Base-by-base conservation (phyloP, 2,329 filamentous ascomycete genomes). In the Bimuria novae-zelandiae region DNA sequence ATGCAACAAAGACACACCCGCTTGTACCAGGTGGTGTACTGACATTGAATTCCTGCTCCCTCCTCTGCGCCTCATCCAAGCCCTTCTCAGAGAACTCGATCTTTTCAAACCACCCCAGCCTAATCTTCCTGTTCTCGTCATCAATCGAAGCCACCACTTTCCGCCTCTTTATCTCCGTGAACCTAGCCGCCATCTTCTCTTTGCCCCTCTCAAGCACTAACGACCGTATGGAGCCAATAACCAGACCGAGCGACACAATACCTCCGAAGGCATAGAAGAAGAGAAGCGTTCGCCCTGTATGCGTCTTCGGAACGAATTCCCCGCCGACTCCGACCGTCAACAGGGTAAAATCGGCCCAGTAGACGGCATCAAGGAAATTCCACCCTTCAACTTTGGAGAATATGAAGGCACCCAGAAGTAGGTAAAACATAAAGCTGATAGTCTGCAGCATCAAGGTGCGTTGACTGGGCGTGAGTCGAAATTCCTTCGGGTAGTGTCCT, bases 251-350 rank as follows among this genome's bases (percentile, higher is more conserved):
- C 37, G 78, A 79, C 5, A 84, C 70, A 22, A 84, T 80, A 1
- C 82, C 82, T 4, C 79, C 80, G 27, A 84, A 78, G 1, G 81
- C 80, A 47, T 78, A 84, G 0, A 80, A 81, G 53, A 84, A 82
- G 1, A 84, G 61, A 0, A 84, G 64, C 3, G 77, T 75, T 30
- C 81, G 74, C 2, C 80, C 81, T 2, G 78, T 62, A 52, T 80
- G 76, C 0, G 80, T 83, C 16, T 62, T 67, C 1, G 82, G 82
- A 2, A 76, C 72, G 54, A 77, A 80, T 51, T 80, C 74, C 11
- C 77, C 76, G 11, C 82, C 82, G 12, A 84, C 72, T 3, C 82
- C 82, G 5, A 84, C 75, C 0, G 82, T 84, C 2, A 84, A 74
- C 1, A 83, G 65, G 0, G 82, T 84, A 40, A 82, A 81, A 56